Conservation (phyloP, 139 green algal genomes). For the Haematococcus lacustris region DNA sequence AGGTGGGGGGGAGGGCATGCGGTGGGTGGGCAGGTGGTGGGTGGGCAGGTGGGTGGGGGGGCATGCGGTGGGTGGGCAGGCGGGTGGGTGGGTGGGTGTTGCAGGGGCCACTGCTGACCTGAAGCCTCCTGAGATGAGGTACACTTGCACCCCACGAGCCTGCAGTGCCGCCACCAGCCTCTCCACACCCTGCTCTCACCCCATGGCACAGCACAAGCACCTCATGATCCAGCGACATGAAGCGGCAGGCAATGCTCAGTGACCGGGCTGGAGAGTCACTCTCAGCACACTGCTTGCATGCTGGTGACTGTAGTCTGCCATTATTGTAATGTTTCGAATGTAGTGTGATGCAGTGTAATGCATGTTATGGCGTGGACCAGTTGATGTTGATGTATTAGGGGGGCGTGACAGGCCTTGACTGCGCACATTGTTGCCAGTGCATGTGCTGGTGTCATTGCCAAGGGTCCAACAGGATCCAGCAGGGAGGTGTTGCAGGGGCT, state of each 20-base stretch:
- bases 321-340: too few relatives aligned
- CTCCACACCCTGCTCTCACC: constrained; percentile 31
- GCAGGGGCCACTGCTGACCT: constrained; percentile 15
- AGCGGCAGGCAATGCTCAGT: too few relatives aligned
- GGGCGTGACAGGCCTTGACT: neutral
- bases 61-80: neutral
- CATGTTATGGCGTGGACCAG: neutral
- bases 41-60: neutral
- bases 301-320: too few relatives aligned
- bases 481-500: neutral
- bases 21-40: neutral
- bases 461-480: neutral
- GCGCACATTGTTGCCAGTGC: too few relatives aligned
- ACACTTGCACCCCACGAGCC: constrained; percentile 51
- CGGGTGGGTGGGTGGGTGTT: neutral
- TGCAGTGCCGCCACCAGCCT: constrained; percentile 53
- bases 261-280: too few relatives aligned
- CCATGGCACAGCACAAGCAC: neutral
- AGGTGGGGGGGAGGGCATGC: neutral
- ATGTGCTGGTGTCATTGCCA: neutral
- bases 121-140: constrained; percentile 71
- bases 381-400: neutral
- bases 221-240: neutral
- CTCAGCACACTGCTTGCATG: too few relatives aligned
- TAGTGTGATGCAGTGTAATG: too few relatives aligned